Conservation (phyloP, 768 basidiomycete species). For the Collybiopsis luxurians region DNA sequence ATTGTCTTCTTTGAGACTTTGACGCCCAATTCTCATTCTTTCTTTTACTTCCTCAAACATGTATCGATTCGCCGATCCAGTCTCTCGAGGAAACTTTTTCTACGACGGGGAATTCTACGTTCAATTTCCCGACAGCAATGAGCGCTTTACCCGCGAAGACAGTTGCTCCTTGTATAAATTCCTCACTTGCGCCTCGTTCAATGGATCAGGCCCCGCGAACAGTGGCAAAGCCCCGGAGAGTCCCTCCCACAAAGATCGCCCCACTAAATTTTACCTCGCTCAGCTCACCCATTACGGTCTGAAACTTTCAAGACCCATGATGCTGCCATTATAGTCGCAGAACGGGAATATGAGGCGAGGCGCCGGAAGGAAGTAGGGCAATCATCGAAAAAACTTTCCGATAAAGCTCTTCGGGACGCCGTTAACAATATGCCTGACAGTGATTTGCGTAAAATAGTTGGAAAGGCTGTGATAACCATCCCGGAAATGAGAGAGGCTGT, state of each 20-base stretch:
- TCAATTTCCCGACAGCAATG: background rate
- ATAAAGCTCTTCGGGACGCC: background rate
- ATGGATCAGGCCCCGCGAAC: background rate
- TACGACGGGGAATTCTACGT: background rate
- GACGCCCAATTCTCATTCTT: background rate
- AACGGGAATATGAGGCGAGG: background rate
- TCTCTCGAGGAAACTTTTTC: background rate
- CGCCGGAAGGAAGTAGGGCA: background rate
- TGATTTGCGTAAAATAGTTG: background rate
- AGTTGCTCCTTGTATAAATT: background rate
- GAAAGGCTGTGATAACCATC: background rate
- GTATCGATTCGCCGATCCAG: background rate
- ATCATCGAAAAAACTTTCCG: background rate
- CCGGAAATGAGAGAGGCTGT: background rate
- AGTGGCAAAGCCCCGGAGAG: background rate
- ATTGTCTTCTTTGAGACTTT: background rate
- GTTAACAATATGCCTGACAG: background rate
- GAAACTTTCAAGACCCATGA: background rate
- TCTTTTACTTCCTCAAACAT: background rate
- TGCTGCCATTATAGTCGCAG: background rate
- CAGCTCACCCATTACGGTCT: background rate
- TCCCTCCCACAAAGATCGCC: background rate
- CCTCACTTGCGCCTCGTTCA: background rate
- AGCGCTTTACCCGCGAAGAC: background rate
- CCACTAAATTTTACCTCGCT: background rate